These are phyloP conservation scores for Flaveria sonorensis DNA, from an alignment of 129 eudicot species.

Conservation along the genomic window DNA sequence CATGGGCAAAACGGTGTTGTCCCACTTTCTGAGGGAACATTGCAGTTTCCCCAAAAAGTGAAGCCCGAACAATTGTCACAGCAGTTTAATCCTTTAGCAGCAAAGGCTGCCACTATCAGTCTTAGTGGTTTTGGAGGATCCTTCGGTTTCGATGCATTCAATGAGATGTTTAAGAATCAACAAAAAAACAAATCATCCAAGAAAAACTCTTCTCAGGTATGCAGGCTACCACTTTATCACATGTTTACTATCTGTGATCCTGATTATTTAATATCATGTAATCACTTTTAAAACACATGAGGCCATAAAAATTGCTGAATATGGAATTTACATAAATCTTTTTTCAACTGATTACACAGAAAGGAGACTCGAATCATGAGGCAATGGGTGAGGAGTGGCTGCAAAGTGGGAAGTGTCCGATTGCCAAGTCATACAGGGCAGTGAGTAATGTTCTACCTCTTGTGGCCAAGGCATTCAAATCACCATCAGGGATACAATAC, in stretches of 20 bases:
- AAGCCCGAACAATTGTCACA: slow-evolving; percentile 51
- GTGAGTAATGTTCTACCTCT: slow-evolving; percentile 79
- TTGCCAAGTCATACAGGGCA: slow-evolving; percentile 92
- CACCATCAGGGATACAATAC: slow-evolving; percentile 67
- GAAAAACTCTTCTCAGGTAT: slow-evolving; percentile 71
- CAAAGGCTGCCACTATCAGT: slow-evolving; percentile 95
- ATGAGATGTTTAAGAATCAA: slow-evolving; percentile 67
- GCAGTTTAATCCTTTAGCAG: slow-evolving; percentile 92
- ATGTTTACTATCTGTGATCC: neutral
- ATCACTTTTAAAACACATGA: neutral
- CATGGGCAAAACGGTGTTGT: slow-evolving; percentile 96
- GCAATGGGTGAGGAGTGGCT: slow-evolving; percentile 90
- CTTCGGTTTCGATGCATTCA: slow-evolving; percentile 82
- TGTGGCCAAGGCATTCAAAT: slow-evolving; percentile 85
- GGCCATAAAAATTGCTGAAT: neutral
- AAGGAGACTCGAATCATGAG: slow-evolving; percentile 73
- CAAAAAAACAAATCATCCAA: slow-evolving; percentile 55
- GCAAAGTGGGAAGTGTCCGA: slow-evolving; percentile 86
- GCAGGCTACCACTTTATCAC: too few species aligned
- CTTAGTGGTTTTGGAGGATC: slow-evolving; percentile 71
- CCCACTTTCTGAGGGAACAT: slow-evolving; percentile 77
- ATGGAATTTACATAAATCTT: neutral
- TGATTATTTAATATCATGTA: neutral
- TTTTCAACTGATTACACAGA: slow-evolving; percentile 42
- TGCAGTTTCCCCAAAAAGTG: slow-evolving; percentile 46